Conservation (phyloP, 2,329 filamentous ascomycete species). For the Fusarium sp. region DNA sequence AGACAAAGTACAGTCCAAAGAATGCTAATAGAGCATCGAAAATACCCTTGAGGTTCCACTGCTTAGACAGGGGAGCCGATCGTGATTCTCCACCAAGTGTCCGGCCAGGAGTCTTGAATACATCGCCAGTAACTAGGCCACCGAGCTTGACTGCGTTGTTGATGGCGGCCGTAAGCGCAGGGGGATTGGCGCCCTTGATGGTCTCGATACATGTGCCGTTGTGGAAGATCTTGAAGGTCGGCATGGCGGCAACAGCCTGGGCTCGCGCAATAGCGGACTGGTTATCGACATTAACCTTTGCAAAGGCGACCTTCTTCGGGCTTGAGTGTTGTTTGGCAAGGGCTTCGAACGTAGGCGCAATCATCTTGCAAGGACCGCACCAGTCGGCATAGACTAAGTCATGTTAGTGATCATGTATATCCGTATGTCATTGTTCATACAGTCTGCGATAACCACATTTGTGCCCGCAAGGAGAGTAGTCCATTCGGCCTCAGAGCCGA, state of each 20-base stretch:
- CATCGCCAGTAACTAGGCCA: conserved; percentile 57
- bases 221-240: conserved; percentile 93
- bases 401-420: conserved; percentile 44
- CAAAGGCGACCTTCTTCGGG: conserved; percentile 86
- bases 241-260: conserved; percentile 88
- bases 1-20: conserved; percentile 71
- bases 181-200: conserved; percentile 83
- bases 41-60: conserved; percentile 57
- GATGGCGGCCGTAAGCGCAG: conserved; percentile 80
- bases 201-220: conserved; percentile 78
- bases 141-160: conserved; percentile 73
- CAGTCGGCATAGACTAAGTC: conserved; percentile 89
- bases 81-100: conserved; percentile 63
- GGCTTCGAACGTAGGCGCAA: conserved; percentile 88
- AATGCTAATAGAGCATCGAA: conserved; percentile 66
- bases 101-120: conserved; percentile 68
- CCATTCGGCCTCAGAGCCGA: conserved; percentile 78
- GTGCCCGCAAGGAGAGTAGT: conserved; percentile 77
- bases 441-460: conserved; percentile 88
- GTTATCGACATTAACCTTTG: conserved; percentile 90
- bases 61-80: conserved; percentile 26
- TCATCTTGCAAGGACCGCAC: conserved; percentile 94
- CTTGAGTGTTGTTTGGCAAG: conserved; percentile 84
- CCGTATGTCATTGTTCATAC: conserved; percentile 63
- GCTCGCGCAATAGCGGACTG: conserved; percentile 81